Base-by-base conservation (phyloP, 441 rosid species). In the Macaranga tanarius region DNA sequence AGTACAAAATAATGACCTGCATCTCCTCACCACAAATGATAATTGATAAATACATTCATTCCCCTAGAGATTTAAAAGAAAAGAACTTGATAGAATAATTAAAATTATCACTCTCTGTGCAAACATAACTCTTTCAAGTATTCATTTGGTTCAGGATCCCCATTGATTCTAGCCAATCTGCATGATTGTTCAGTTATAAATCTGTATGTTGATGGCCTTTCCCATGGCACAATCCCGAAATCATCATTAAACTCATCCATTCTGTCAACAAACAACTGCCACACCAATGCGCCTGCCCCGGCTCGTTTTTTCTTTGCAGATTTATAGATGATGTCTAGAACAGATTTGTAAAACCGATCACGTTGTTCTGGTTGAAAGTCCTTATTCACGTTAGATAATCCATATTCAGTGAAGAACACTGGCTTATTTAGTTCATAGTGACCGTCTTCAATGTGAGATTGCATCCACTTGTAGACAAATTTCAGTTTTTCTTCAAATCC, bases 361-460 rank as follows among this genome's bases (percentile, higher is more conserved):
- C 96, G 80, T 69, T 90, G 92, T 1, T 85, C 78, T 64, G 86
- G 91, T 19, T 85, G 62, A 59, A 78, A 92, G 87, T 85, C 95
- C 75, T 83, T 82, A 83, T 83, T 91, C 80, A 86, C 82, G 79
- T 87, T 86, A 0, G 96, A 95, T 62, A 87, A 81, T 42, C 98
- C 99, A 25, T 74, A 95, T 80, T 95, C 97, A 0, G 98, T 88
- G 81, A 95, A 92, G 69, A 95, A 77, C 42, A 95, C 86, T 7
- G 97, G 98, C 83, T 91, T 92, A 60, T 79, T 83, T 67, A 95
- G 82, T 74, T 86, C 94, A 47, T 83, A 83, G 76, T 92, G 93
- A 5, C 93, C 94, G 5, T 95, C 97, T 77, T 92, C 97, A 57
- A 92, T 89, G 86, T 92, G 99, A 20, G 97, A 90, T 7, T 69